phyloP scores from a whole-genome alignment of 768 basidiomycete species.

The Ephemerocybe angulata region DNA sequence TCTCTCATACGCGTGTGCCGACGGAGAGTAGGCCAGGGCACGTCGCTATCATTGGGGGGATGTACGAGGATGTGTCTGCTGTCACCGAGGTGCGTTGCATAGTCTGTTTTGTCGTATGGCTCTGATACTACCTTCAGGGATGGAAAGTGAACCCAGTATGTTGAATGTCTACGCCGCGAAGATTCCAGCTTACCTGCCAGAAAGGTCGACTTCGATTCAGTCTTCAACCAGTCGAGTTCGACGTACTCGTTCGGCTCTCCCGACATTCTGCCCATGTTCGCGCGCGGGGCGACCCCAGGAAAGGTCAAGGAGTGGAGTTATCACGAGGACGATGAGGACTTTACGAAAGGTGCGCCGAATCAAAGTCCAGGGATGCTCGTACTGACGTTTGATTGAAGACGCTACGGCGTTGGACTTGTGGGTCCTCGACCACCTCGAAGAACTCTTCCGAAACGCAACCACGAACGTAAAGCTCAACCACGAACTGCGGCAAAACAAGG shows the following conservation, averaged over 20 bases:
- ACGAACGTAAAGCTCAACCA: constrained; percentile 43
- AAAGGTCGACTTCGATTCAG: constrained; percentile 78
- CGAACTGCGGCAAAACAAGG: constrained; percentile 53
- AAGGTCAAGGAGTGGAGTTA: constrained; percentile 77
- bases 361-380: not conserved
- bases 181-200: not conserved
- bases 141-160: constrained; percentile 83
- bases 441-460: constrained; percentile 63
- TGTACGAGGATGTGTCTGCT: constrained; percentile 89
- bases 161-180: too few species aligned
- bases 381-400: constrained; percentile 37
- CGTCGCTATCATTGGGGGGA: constrained; percentile 88
- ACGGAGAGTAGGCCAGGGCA: constrained; percentile 88
- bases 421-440: constrained; percentile 68
- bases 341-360: constrained; percentile 62
- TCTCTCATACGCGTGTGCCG: constrained; percentile 83
- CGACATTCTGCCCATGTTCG: constrained; percentile 87
- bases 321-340: constrained; percentile 76
- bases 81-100: constrained; percentile 63
- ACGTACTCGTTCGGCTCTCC: constrained; percentile 87
- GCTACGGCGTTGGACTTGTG: constrained; percentile 75
- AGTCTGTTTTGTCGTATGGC: not conserved
- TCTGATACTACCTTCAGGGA: constrained; percentile 42
- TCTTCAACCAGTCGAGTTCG: constrained; percentile 76
- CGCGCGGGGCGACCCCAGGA: constrained; percentile 63